Evolutionary conservation across 495 filamentous ascomycete species (phyloP).

Genomic region (Hypoxylon perforatum): DNA sequence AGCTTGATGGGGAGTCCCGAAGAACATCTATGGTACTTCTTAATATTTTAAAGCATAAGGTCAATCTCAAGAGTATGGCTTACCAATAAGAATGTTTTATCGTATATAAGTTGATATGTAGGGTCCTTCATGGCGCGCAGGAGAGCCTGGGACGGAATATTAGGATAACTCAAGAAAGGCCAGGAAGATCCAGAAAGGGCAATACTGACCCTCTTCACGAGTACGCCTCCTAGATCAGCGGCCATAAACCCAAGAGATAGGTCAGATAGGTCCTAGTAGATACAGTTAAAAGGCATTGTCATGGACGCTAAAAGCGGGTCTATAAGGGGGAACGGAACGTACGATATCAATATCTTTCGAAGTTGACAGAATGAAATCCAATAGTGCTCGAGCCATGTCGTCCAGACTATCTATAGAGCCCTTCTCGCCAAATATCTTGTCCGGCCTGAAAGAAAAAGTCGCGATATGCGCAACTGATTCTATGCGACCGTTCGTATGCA

Average conservation of each 20-base stretch:
- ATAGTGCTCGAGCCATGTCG: slow-evolving; percentile 9
- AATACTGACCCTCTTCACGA: slow-evolving; percentile 14
- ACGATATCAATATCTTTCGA: slow-evolving; percentile 3
- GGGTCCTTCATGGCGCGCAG: not conserved
- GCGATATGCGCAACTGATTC: not conserved
- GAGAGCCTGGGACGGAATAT: slow-evolving; percentile 13
- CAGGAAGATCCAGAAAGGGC: not conserved
- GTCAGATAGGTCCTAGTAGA: slow-evolving; percentile 1
- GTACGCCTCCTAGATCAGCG: slow-evolving; percentile 12
- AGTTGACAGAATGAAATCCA: not conserved
- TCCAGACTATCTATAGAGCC: slow-evolving; percentile 16
- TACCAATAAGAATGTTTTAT: slow-evolving; percentile 10
- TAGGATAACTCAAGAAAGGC: not conserved
- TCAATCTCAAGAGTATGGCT: not conserved
- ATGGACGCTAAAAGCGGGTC: not conserved
- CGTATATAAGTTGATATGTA: slow-evolving; percentile 7
- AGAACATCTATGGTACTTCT: slow-evolving; percentile 10
- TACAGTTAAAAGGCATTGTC: slow-evolving; percentile 3
- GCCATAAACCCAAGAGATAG: slow-evolving; percentile 8
- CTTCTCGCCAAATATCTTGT: slow-evolving; percentile 13
- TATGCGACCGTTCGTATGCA: not conserved
- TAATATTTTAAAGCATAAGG: not conserved
- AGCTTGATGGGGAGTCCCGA: slow-evolving; percentile 19
- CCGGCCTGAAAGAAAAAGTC: slow-evolving; percentile 2
- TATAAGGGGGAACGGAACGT: not conserved